Evolutionary conservation across 176 grass and related monocot genomes (phyloP).

Genomic region (Canna indica): DNA sequence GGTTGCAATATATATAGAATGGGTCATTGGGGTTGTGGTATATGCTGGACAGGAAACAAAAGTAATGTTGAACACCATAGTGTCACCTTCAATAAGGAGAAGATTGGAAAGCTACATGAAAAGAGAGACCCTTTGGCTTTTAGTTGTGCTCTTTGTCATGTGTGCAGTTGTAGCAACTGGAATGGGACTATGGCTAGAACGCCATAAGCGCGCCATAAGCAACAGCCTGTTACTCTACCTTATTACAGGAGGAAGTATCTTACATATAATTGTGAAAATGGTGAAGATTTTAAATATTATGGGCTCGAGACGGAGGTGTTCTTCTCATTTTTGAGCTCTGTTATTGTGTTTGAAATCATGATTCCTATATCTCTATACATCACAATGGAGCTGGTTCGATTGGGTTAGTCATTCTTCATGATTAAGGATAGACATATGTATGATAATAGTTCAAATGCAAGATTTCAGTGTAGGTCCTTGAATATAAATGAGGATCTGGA

Average conservation of each 20-base stretch:
- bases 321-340: conserved; percentile 96
- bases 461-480: conserved; percentile 91
- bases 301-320: conserved; percentile 80
- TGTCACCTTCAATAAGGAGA: conserved; percentile 90
- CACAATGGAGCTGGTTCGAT: conserved; percentile 86
- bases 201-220: conserved; percentile 50
- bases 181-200: conserved; percentile 79
- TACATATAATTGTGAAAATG: conserved; percentile 54
- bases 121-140: conserved; percentile 95
- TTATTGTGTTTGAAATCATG: conserved; percentile 98
- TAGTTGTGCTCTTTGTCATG: conserved; percentile 81
- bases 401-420: conserved; percentile 91
- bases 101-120: conserved; percentile 96
- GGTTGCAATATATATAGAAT: conserved; percentile 87
- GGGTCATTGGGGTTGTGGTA: conserved; percentile 78
- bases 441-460: conserved; percentile 72
- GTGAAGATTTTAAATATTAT: conserved; percentile 87
- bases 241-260: conserved; percentile 92
- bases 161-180: too few relatives aligned
- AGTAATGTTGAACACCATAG: conserved; percentile 89
- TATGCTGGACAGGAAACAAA: conserved; percentile 99
- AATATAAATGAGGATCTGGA: conserved; percentile 96
- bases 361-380: conserved; percentile 95
- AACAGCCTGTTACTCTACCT: conserved; percentile 65
- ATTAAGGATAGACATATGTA: conserved; percentile 86